phyloP scores from a whole-genome alignment of 768 basidiomycete species.

The Leucocoprinus birnbaumii region DNA sequence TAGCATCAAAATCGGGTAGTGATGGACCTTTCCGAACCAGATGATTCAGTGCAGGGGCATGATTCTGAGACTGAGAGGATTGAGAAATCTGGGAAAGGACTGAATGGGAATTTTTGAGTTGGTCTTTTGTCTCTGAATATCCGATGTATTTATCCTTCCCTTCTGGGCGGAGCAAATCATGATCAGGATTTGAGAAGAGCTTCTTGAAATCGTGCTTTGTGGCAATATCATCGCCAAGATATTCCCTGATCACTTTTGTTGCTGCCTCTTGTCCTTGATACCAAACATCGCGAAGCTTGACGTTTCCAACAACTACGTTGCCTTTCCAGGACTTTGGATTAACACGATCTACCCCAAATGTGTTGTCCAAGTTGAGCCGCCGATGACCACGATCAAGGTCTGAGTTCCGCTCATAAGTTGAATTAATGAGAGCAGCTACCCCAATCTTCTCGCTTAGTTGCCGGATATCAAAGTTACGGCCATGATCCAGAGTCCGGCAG shows the following conservation, averaged over 20 bases:
- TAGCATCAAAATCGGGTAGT: no score
- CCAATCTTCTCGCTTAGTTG: conserved; percentile 20
- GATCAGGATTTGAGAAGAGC: conserved; percentile 1
- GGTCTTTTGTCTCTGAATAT: no score
- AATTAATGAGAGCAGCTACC: conserved; percentile 16
- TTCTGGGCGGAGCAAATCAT: conserved; percentile 13
- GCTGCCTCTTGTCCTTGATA: no score
- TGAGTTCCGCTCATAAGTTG: conserved; percentile 17
- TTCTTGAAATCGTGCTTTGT: not conserved
- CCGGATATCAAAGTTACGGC: conserved; percentile 19
- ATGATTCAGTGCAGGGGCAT: no score
- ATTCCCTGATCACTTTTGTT: not conserved
- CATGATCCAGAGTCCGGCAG: conserved; percentile 20
- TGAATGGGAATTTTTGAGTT: no score
- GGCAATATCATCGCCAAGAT: not conserved
- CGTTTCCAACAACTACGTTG: conserved; percentile 14
- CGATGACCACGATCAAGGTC: conserved; percentile 21
- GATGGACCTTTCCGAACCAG: no score
- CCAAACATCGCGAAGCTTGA: conserved; percentile 14
- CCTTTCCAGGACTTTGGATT: conserved; percentile 22
- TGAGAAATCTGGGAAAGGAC: no score
- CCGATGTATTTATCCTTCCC: no score
- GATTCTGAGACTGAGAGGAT: no score
- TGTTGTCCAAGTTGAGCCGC: conserved; percentile 11
- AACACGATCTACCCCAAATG: conserved; percentile 20